Conservation (phyloP, 208 protist genomes). For the Leishmania lainsoni region DNA sequence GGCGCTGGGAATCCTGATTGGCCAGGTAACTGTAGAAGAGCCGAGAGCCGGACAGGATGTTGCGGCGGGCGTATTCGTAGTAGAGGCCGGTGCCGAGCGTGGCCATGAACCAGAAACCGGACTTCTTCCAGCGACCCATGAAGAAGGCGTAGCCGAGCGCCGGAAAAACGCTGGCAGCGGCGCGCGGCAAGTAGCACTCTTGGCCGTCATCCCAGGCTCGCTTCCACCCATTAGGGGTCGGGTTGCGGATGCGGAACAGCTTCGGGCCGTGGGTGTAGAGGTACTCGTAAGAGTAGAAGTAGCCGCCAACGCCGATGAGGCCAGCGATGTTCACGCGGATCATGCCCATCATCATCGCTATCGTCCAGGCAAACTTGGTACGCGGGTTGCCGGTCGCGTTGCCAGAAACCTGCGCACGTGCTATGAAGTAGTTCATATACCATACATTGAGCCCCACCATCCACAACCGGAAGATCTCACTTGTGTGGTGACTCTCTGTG, state of each 20-base stretch:
- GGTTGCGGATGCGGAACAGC: slow-evolving; percentile 73
- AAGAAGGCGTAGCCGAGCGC: slow-evolving; percentile 82
- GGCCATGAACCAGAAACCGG: slow-evolving; percentile 57
- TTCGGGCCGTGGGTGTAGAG: slow-evolving; percentile 84
- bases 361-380: slow-evolving; percentile 60
- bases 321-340: slow-evolving; percentile 72
- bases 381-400: slow-evolving; percentile 60
- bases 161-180: slow-evolving; percentile 66
- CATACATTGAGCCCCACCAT: slow-evolving; percentile 65
- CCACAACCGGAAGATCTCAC: slow-evolving; percentile 70
- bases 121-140: slow-evolving; percentile 78
- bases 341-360: slow-evolving; percentile 56
- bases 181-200: slow-evolving; percentile 59
- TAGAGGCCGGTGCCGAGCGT: slow-evolving; percentile 50
- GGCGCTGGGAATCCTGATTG: slow-evolving; percentile 57
- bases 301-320: slow-evolving; percentile 69
- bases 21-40: slow-evolving; percentile 84
- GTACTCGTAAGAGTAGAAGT: slow-evolving; percentile 91
- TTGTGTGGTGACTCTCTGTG: slow-evolving; percentile 77
- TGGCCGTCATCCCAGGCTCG: slow-evolving; percentile 81
- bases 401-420: slow-evolving; percentile 41
- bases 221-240: slow-evolving; percentile 71
- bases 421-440: slow-evolving; percentile 64
- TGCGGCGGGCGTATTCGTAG: slow-evolving; percentile 79
- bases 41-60: slow-evolving; percentile 58